Base-by-base conservation (phyloP, 768 basidiomycete genomes). In the Holtermannia corniformis region DNA sequence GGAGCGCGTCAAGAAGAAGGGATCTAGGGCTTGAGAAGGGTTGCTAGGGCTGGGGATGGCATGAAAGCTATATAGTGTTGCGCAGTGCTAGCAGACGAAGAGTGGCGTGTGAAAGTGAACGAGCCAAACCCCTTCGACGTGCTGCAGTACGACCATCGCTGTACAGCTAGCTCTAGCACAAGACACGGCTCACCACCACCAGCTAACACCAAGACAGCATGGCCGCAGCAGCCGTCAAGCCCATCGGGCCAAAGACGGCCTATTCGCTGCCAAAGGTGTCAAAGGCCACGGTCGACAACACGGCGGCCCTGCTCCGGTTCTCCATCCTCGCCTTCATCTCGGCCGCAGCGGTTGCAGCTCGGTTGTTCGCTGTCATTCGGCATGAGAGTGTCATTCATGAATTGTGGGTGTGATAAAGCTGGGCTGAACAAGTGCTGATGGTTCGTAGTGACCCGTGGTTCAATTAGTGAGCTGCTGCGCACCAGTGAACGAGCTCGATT, bases 361-460 rank as follows among this genome's bases (percentile, higher is more conserved):
- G 95, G 72, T 78, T 96, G 65, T 99, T 99, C 68, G 93, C 95
- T 59, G 95, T 99, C 64, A 77, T 97, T 58, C 88, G 96, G 63
- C 96, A 95, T 71, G 95, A 99, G 77, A 93, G 90, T 79, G 90
- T 99, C 65, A 97, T 99, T 64, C 93, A 97, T 74, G 95, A 97
- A 78, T 97, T 96, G 91, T 95, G 59, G 63, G 90, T 80, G 11
- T 28, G 40, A n/a, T 50, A 19, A 12, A 19, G 11, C 42, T 16
- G 24, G 25, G 19, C 22, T n/a, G 24, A 2, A 19, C 19, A 5
- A n/a, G n/a, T 12, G 55, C 58, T 57, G 52, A 56, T 55, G 41
- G n/a, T 47, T 23, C 32, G 21, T 44, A 93, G 91, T 69, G 92
- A 95, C 68, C 90, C 92, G 59, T 97, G 95, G 95, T 97, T 99